Conservation (phyloP, 2,329 filamentous ascomycete species). For the Coniochaeta pulveracea region DNA sequence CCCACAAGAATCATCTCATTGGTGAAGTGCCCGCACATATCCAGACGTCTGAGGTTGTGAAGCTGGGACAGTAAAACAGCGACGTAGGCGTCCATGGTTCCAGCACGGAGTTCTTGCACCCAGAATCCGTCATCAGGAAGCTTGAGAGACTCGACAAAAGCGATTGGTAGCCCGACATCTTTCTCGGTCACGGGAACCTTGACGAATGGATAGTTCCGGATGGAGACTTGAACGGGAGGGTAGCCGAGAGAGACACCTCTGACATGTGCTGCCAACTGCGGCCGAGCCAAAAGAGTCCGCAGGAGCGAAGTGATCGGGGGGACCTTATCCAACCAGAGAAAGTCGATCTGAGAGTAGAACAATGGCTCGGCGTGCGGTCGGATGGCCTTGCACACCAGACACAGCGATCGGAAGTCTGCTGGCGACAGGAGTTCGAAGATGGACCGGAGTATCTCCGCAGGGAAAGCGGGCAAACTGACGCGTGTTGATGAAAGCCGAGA, state of each 20-base stretch:
- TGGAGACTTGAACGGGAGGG: not conserved
- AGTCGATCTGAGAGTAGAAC: slow-evolving; percentile 2
- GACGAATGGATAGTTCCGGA: not conserved
- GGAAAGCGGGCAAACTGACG: not conserved
- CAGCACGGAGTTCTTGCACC: slow-evolving; percentile 1
- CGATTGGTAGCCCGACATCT: not conserved
- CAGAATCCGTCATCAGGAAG: not conserved
- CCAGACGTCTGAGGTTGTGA: not conserved
- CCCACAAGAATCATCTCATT: not conserved
- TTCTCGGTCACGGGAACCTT: not conserved
- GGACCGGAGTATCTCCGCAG: not conserved
- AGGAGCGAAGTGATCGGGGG: not conserved
- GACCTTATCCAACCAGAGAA: slow-evolving; percentile 1
- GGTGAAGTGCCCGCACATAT: not conserved
- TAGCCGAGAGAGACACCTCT: not conserved
- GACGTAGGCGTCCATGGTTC: slow-evolving; percentile 3
- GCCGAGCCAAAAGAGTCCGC: not conserved
- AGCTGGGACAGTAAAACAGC: slow-evolving; percentile 4
- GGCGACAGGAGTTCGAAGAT: slow-evolving; percentile 1
- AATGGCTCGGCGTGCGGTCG: slow-evolving; percentile 1
- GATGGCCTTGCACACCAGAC: not conserved
- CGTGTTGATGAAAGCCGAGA: no score
- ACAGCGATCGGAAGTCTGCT: not conserved
- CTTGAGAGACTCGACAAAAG: not conserved
- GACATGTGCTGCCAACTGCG: not conserved